Conservation (phyloP, 129 eudicot genomes). For the Tanacetum coccineum region DNA sequence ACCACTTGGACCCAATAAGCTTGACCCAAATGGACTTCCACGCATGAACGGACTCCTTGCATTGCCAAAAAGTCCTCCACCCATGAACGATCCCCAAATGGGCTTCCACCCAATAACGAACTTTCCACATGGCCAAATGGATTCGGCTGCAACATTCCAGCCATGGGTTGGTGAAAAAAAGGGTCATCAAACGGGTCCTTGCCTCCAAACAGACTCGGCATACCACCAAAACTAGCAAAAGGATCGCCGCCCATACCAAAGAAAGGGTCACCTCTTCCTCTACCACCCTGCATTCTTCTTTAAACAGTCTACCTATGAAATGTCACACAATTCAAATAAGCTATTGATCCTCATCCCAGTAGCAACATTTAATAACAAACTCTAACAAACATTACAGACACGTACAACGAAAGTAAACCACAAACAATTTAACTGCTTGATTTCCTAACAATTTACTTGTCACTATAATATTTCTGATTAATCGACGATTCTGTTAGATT, state of each 20-base stretch:
- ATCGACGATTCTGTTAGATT: too few species aligned
- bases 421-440: too few species aligned
- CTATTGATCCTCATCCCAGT: background rate
- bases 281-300: slow-evolving; percentile 50
- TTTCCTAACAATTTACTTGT: too few species aligned
- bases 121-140: slow-evolving; percentile 37
- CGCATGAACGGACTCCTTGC: too few species aligned
- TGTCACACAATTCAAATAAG: background rate
- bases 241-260: slow-evolving; percentile 44
- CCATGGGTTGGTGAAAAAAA: slow-evolving; percentile 67
- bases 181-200: slow-evolving; percentile 86
- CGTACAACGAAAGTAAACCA: too few species aligned
- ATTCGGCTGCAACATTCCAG: slow-evolving; percentile 47
- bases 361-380: too few species aligned
- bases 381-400: too few species aligned
- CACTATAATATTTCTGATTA: too few species aligned
- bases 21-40: too few species aligned
- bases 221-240: slow-evolving; percentile 47
- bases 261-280: slow-evolving; percentile 51
- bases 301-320: slow-evolving; percentile 27
- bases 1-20: too few species aligned
- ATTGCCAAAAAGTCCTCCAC: too few species aligned
- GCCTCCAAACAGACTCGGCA: slow-evolving; percentile 59
- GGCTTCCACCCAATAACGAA: slow-evolving; percentile 37
- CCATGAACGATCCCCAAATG: background rate